Base-by-base conservation (phyloP, 169 alveolate species). In the Toxoplasma gondii region DNA sequence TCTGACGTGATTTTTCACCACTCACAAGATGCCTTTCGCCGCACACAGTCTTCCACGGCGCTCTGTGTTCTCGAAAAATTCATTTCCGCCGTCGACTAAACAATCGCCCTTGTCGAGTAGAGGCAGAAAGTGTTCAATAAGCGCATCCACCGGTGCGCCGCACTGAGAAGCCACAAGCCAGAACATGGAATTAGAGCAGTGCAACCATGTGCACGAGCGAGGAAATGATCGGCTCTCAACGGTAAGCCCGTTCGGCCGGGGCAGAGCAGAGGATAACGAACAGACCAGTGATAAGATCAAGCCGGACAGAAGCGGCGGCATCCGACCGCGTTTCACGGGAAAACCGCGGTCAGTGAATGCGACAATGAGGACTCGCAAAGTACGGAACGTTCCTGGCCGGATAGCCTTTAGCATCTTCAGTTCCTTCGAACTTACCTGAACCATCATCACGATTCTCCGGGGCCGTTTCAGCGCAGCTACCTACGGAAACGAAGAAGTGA, bases 1-100 rank as follows among this genome's bases (percentile, higher is more conserved):
- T 4, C 22, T 27, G 74, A 64, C 22, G 74, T 22, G 74, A 27
- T 53, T 64, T 64, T 64, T 64, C 38, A 17, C 31, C 36, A 74
- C 97, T 0, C 87, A 96, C 97, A 84, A 88, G 2, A 96, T 83
- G 45, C 95, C 96, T 0, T 49, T 36, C 12, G 70, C 92, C 36
- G 58, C 81, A 92, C 97, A 96, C 16, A 91, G 93, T 36, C 49
- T 88, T 31, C 95, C 93, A 80, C 98, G 93, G 86, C 96, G 93
- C 80, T 97, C 96, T 70, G 98, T 96, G 94, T 96, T 97, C 93
- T 94, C 92, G 93, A 97, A 97, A 97, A 97, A 97, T 92, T 97
- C 98, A 92, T 97, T 97, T 38, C 98, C 98, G 19, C 98, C 98
- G 93, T 97, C 98, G 31, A 97, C 95, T 39, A 97, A 92, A 39